These are phyloP conservation scores for Hanseniaspora uvarum DNA, from an alignment of 1,139 yeast species.

Conservation along the genomic window DNA sequence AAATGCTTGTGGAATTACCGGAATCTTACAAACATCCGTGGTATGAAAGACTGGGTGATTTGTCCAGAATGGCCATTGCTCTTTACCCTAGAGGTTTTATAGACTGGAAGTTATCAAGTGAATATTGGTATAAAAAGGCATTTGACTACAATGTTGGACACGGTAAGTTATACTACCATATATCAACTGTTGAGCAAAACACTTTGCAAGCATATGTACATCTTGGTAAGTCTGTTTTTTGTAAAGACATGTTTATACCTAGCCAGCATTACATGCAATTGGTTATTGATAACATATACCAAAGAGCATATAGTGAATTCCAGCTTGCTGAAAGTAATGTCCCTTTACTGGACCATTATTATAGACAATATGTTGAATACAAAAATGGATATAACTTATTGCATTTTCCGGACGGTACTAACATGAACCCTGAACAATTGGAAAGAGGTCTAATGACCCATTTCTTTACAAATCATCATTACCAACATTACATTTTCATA, in stretches of 20 bases:
- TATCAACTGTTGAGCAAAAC: constrained; percentile 75
- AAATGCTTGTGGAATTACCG: constrained; percentile 44
- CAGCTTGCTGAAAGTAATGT: constrained; percentile 57
- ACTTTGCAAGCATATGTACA: constrained; percentile 69
- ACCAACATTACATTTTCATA: constrained; percentile 17
- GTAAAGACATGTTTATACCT: constrained; percentile 74
- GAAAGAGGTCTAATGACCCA: constrained; percentile 19
- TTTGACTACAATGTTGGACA: constrained; percentile 66
- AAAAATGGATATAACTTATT: constrained; percentile 18
- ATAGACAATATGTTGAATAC: constrained; percentile 23
- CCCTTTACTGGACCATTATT: constrained; percentile 46
- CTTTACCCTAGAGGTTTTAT: constrained; percentile 63
- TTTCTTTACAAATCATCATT: constrained; percentile 17
- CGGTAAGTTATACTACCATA: constrained; percentile 70
- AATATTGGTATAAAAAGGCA: constrained; percentile 63
- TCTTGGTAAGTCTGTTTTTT: constrained; percentile 64
- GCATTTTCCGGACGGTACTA: constrained; percentile 12
- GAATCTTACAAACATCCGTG: constrained; percentile 45
- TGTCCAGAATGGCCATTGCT: constrained; percentile 75
- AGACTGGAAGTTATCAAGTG: constrained; percentile 73
- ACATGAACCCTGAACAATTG: constrained; percentile 20
- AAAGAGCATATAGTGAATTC: constrained; percentile 46
- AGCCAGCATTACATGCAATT: constrained; percentile 64
- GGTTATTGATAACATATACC: constrained; percentile 70
- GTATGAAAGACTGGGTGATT: constrained; percentile 74